phyloP scores from a whole-genome alignment of 306 rosid species.

The Rosa lucieae region DNA sequence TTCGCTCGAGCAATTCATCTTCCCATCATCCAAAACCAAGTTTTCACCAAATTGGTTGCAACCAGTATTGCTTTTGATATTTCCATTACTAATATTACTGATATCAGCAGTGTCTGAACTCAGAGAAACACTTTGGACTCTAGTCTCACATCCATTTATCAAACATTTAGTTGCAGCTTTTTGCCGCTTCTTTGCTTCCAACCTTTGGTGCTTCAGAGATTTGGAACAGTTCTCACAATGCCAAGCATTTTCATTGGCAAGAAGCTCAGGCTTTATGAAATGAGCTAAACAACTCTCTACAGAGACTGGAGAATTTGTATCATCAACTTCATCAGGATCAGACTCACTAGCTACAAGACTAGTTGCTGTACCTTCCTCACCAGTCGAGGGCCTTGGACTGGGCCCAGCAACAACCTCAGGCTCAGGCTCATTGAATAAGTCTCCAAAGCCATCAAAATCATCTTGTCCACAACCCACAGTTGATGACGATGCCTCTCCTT shows the following conservation, averaged over 20 bases:
- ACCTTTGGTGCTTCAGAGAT: slow-evolving; percentile 43
- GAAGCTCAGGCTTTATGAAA: slow-evolving; percentile 91
- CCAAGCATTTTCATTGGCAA: slow-evolving; percentile 86
- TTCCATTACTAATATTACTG: slow-evolving; percentile 39
- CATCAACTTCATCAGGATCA: slow-evolving; percentile 97
- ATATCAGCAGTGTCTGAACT: slow-evolving; percentile 33
- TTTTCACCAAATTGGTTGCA: slow-evolving; percentile 30
- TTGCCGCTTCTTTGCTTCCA: slow-evolving; percentile 38
- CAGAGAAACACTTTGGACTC: slow-evolving; percentile 33
- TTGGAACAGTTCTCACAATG: slow-evolving; percentile 90
- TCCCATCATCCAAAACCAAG: slow-evolving; percentile 25
- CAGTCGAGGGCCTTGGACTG: slow-evolving; percentile 54
- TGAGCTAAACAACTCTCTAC: slow-evolving; percentile 86
- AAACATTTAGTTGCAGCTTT: slow-evolving; percentile 28
- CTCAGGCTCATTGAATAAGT: slow-evolving; percentile 86
- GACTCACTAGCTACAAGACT: slow-evolving; percentile 66
- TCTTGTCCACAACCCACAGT: slow-evolving; percentile 56
- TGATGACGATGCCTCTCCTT: slow-evolving; percentile 61
- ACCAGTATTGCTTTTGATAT: slow-evolving; percentile 25
- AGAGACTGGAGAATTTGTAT: slow-evolving; percentile 80
- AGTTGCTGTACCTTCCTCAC: slow-evolving; percentile 47
- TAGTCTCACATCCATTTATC: slow-evolving; percentile 40
- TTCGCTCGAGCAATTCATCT: slow-evolving; percentile 23
- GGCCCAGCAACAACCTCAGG: slow-evolving; percentile 78
- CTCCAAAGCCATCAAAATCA: slow-evolving; percentile 82